Evolutionary conservation across 2,329 filamentous ascomycete species (phyloP), one percentile per base, ranked within the genome.

Genomic region (Colletotrichum sp.): DNA sequence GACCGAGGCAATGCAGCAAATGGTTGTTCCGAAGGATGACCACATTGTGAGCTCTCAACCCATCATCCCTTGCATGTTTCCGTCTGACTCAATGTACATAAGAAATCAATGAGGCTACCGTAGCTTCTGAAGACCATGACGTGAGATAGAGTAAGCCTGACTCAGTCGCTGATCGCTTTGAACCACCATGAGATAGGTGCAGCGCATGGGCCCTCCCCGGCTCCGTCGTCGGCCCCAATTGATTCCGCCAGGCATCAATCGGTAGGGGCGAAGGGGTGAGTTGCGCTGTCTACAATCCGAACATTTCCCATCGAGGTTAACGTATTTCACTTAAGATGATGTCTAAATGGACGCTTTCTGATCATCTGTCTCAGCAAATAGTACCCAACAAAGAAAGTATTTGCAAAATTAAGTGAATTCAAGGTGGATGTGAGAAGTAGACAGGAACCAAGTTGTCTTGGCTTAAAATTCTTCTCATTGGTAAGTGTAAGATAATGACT

Each of bases 81-180:
- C 44, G 10, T 52, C 44, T 52, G 44, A 52, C 44, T 52, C 44
- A 52, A 1, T 52, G n/a, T 8, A 59, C 55, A 26, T 26, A 2
- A 28, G 15, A 13, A 0, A 28, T 26, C 8, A 18, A 6, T 28
- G 21, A 9, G 12, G 8, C 4, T 26, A 3, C 10, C 2, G 6
- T n/a, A 4, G 44, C n/a, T 3, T 21, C 24, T 18, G 10, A 12
- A 32, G 3, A 8, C 15, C 18, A 67, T 67, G 64, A 67, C 36
- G 39, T 52, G 64, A 67, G 64, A 55, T 30, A 18, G 18, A 15
- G 28, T 52, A 16, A 67, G 64, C 62, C 32, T 65, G 62, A 26
- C 6, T 62, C 59, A 34, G 59, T 21, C 2, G 44, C 3, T 21
- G 10, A 21, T 52, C 44, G 12, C 1, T 6, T 52, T 13, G 10